These are phyloP conservation scores for Hypoxylon sp. DNA, from an alignment of 2,329 filamentous ascomycete species.

Conservation along the genomic window DNA sequence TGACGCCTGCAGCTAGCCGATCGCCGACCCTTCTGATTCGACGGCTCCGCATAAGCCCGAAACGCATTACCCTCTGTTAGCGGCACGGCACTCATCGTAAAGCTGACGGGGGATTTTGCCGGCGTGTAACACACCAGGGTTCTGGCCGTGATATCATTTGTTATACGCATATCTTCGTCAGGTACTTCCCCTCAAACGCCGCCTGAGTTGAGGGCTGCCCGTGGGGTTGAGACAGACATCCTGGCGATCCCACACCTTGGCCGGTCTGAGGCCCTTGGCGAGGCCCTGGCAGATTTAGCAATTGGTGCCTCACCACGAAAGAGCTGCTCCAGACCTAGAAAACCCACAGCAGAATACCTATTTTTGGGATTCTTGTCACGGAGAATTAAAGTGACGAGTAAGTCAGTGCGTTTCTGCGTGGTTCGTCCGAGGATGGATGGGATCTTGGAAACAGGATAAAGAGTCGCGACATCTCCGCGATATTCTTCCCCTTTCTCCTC, in stretches of 20 bases:
- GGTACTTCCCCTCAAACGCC: conserved; percentile 11
- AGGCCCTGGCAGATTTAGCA: conserved; percentile 33
- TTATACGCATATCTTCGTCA: not conserved
- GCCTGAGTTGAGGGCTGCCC: conserved; percentile 8
- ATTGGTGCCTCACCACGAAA: not conserved
- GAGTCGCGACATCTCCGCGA: conserved; percentile 9
- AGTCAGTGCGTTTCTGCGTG: conserved; percentile 7
- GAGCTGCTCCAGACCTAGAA: conserved; percentile 24
- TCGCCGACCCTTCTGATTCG: not conserved
- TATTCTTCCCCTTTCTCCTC: conserved; percentile 22
- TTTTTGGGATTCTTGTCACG: conserved; percentile 14
- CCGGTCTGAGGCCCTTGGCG: conserved; percentile 45
- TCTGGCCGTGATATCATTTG: not conserved
- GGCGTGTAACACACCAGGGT: not conserved
- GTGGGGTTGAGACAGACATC: conserved; percentile 34
- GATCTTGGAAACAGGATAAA: conserved; percentile 28
- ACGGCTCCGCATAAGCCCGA: not conserved
- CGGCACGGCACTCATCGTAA: not conserved
- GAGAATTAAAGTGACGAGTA: not conserved
- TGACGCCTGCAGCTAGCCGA: not conserved
- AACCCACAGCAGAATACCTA: conserved; percentile 8
- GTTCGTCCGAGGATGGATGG: conserved; percentile 18
- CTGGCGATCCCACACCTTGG: conserved; percentile 46
- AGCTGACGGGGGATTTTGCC: not conserved
- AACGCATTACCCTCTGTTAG: not conserved